These are phyloP conservation scores for Urochloa ruziziensis DNA, from an alignment of 176 grass and related monocot genomes.

Conservation along the genomic window DNA sequence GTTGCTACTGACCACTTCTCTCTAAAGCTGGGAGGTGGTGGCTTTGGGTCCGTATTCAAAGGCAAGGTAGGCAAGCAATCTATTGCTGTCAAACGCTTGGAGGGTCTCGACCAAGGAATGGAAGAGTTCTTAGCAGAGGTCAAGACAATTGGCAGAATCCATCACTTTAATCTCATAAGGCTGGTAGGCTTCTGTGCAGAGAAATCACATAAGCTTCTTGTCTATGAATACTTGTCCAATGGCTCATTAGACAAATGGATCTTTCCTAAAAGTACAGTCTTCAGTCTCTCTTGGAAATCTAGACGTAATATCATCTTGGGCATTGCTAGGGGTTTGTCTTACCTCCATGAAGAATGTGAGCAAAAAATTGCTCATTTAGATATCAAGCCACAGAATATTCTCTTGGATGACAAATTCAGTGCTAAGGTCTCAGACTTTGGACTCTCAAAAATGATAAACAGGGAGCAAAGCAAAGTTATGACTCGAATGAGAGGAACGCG, in stretches of 20 bases:
- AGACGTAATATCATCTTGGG: neutral
- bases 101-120: slow-evolving; percentile 28
- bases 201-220: neutral
- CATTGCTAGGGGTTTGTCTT: neutral
- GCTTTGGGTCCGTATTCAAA: slow-evolving; percentile 40
- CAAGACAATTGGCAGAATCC: neutral
- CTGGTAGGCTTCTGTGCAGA: neutral
- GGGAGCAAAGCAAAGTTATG: no score
- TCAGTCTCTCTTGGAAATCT: neutral
- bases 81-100: slow-evolving; percentile 34
- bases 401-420: neutral
- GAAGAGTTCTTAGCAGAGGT: slow-evolving; percentile 29
- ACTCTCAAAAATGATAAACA: no score
- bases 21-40: slow-evolving; percentile 31
- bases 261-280: neutral
- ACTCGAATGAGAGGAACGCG: no score
- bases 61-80: slow-evolving; percentile 24
- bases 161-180: neutral
- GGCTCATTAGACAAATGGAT: neutral
- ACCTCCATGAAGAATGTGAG: slow-evolving; percentile 8
- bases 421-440: slow-evolving; percentile 10
- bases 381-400: slow-evolving; percentile 12
- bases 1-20: slow-evolving; percentile 20
- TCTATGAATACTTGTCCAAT: neutral
- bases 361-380: slow-evolving; percentile 15